Evolutionary conservation across 805 yeast genomes (phyloP).

Genomic region (Starmerella lactis-condensi): DNA sequence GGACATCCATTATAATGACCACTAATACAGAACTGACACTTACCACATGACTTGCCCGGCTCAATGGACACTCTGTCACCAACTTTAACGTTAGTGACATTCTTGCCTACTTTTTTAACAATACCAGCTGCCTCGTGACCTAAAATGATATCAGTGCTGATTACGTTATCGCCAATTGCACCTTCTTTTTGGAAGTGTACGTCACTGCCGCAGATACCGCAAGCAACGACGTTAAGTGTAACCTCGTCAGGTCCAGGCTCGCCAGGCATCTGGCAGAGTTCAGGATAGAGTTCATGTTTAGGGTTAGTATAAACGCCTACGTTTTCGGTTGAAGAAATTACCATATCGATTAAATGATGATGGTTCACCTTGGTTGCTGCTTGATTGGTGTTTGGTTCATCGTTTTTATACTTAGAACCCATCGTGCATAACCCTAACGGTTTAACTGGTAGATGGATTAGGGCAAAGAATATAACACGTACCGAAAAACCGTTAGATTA

Average conservation of each 20-base stretch:
- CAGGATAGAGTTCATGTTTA: slow-evolving; percentile 20
- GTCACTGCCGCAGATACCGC: slow-evolving; percentile 65
- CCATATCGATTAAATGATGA: background rate
- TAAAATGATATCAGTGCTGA: slow-evolving; percentile 41
- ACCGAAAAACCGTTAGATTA: too few relatives aligned
- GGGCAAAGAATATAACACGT: background rate
- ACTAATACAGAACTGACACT: slow-evolving; percentile 22
- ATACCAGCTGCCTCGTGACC: slow-evolving; percentile 42
- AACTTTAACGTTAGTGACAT: slow-evolving; percentile 28
- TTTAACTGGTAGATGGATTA: background rate
- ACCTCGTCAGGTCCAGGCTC: slow-evolving; percentile 27
- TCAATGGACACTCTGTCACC: slow-evolving; percentile 31
- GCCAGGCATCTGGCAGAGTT: slow-evolving; percentile 10
- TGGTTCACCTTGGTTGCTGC: background rate
- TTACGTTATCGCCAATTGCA: slow-evolving; percentile 36
- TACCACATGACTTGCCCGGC: slow-evolving; percentile 36
- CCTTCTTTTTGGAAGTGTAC: slow-evolving; percentile 53
- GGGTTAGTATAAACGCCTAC: slow-evolving; percentile 22
- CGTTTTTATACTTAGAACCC: background rate
- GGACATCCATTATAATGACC: slow-evolving; percentile 26
- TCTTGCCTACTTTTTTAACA: slow-evolving; percentile 32
- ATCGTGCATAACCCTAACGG: background rate
- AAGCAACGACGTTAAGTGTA: slow-evolving; percentile 38
- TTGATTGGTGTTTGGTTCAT: background rate
- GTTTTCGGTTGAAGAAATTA: slow-evolving; percentile 7